Evolutionary conservation across 805 yeast genomes (phyloP), one percentile per base, ranked within the genome.

Genomic region (Myxozyma vanderwaltii): DNA sequence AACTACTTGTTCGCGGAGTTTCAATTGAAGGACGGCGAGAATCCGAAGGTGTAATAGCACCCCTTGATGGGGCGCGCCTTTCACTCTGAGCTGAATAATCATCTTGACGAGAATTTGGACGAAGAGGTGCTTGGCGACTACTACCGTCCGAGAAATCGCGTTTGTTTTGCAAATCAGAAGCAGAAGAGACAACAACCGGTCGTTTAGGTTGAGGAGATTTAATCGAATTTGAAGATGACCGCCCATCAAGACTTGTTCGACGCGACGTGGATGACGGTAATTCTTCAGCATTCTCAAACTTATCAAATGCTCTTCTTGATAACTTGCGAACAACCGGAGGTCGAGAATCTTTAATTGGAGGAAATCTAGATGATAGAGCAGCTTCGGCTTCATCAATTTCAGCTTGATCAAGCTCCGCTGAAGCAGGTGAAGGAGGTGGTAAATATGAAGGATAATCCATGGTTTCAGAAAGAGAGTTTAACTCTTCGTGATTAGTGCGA

Each of bases 11-110:
- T 4, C 38, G 41, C 3, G 24, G n/a, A 17, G 51, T 12, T 6
- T 63, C 65, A 4, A n/a, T 38, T 2, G 65, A 61, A 10, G 66
- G 63, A 7, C 48, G 46, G 4, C 65, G 51, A 7, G 64, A 53
- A 13, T 43, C 36, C 5, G 63, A 44, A 12, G 63, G 59, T 12
- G 59, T 61, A 13, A 61, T 51, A 5, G 41, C 52, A 12, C 64
- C n/a, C n/a, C n/a, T 54, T 6, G 64, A 54, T 17, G 64, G 56
- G 4, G 58, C 58, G 7, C 58, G 51, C 27, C 53, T 41, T 13
- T 51, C 60, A n/a, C 35, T 13, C 17, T 49, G 40, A 4, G 55
- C 40, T 41, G 19, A 19, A 38, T 48, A 33, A n/a, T 48, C 38
- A 8, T 36, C 45, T 15, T 26, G 36, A 38, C 33, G 19, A 23